A percentile compares a stretch with the other conserved stretches of the same genome.
These are phyloP conservation scores for Penicillium macrosclerotiorum DNA, from an alignment of 495 filamentous ascomycete species.

Conservation along the genomic window DNA sequence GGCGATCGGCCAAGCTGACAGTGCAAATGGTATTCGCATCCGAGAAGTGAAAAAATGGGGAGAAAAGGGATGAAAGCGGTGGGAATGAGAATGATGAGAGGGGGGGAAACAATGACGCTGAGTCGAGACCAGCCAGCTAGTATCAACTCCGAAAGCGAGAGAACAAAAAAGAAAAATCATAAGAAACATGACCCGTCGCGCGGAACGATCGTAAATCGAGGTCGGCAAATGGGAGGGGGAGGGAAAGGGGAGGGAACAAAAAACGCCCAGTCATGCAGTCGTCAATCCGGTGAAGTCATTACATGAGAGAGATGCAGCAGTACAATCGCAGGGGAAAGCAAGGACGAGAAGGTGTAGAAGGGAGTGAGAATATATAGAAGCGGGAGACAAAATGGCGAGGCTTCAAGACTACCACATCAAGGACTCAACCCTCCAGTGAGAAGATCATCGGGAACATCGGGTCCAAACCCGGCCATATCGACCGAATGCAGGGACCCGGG, in stretches of 20 bases:
- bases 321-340: slow-evolving; percentile 31
- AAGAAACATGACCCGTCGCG: slow-evolving; percentile 28
- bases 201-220: slow-evolving; percentile 27
- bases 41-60: slow-evolving; percentile 7
- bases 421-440: slow-evolving; percentile 40
- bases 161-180: slow-evolving; percentile 15
- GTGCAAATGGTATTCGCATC: slow-evolving; percentile 8
- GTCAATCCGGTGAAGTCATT: slow-evolving; percentile 47
- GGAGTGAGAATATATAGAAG: slow-evolving; percentile 4
- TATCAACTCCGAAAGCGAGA: slow-evolving; percentile 24
- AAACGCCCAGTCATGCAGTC: slow-evolving; percentile 52
- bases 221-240: slow-evolving; percentile 12
- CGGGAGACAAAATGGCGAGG: slow-evolving; percentile 3
- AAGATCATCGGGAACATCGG: slow-evolving; percentile 42
- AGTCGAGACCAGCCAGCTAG: slow-evolving; percentile 40
- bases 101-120: slow-evolving; percentile 23
- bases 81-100: slow-evolving; percentile 10
- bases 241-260: slow-evolving; percentile 24
- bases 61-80: slow-evolving; percentile 4
- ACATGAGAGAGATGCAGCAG: slow-evolving; percentile 42
- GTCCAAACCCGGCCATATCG: slow-evolving; percentile 49
- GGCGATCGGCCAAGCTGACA: background rate
- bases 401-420: slow-evolving; percentile 16
- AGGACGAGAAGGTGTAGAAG: slow-evolving; percentile 22
- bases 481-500: slow-evolving; percentile 48